Evolutionary conservation across 306 rosid species (phyloP).

Genomic region (Myrica gale): DNA sequence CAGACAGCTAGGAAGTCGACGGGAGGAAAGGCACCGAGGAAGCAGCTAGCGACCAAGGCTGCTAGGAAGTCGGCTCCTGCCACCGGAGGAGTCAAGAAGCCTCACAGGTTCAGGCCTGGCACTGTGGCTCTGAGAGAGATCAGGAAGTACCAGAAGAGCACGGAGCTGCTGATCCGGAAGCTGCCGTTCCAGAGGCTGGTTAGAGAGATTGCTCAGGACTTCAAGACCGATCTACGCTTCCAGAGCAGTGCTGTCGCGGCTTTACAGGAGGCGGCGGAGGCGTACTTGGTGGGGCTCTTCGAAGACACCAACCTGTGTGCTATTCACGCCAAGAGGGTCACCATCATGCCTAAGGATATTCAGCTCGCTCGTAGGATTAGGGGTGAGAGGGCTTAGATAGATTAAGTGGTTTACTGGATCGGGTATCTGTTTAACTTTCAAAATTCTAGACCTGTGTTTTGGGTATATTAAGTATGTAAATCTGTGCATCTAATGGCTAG

Average conservation of each 20-base stretch:
- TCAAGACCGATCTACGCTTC: constrained; percentile 36
- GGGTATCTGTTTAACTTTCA: too few species aligned
- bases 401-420: not conserved
- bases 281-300: constrained; percentile 35
- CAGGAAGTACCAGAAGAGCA: constrained; percentile 39
- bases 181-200: constrained; percentile 38
- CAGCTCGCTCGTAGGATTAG: constrained; percentile 41
- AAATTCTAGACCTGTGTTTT: too few species aligned
- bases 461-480: not conserved
- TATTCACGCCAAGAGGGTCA: constrained; percentile 39
- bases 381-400: constrained; percentile 12
- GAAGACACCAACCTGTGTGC: constrained; percentile 42
- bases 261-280: constrained; percentile 36
- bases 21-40: constrained; percentile 38
- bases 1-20: constrained; percentile 39
- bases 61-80: constrained; percentile 39
- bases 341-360: constrained; percentile 43
- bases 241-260: constrained; percentile 36
- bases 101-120: constrained; percentile 36
- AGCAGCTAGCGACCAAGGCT: constrained; percentile 34
- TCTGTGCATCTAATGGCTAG: not conserved
- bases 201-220: constrained; percentile 35
- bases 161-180: constrained; percentile 34
- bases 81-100: constrained; percentile 37
- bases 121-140: constrained; percentile 39